These are phyloP conservation scores for Leptomonas pyrrhocoris DNA, from an alignment of 208 protist genomes.

Conservation along the genomic window DNA sequence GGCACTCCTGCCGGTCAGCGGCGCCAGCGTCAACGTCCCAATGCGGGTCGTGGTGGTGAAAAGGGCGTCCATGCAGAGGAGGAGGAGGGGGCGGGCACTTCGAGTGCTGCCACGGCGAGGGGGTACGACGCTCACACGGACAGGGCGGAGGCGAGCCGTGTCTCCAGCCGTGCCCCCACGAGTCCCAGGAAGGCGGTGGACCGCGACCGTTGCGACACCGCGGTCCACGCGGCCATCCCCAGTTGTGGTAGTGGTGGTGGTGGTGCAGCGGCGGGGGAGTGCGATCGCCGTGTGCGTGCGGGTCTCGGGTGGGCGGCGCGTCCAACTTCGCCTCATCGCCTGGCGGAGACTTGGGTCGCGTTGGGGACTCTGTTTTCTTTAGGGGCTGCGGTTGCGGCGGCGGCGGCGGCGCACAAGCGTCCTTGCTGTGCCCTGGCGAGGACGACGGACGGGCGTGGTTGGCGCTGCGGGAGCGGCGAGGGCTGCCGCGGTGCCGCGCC, in stretches of 20 bases:
- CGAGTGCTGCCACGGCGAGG: slow-evolving; percentile 11
- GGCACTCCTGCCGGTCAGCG: background rate
- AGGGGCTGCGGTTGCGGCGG: background rate
- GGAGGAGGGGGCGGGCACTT: background rate
- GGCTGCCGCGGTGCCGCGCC: slow-evolving; percentile 4
- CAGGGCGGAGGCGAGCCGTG: background rate
- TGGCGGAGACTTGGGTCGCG: background rate
- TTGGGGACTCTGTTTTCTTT: background rate
- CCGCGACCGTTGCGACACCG: background rate
- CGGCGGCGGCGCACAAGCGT: background rate
- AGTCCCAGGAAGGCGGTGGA: background rate
- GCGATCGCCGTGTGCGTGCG: slow-evolving; percentile 9
- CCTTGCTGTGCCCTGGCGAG: background rate
- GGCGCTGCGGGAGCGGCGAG: slow-evolving; percentile 1
- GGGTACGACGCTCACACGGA: background rate
- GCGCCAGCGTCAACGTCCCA: background rate
- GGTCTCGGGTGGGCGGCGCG: background rate
- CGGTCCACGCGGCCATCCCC: background rate
- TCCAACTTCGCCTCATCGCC: background rate
- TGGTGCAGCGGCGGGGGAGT: slow-evolving; percentile 8
- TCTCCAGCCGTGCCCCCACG: background rate
- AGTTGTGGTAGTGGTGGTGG: background rate
- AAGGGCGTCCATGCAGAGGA: background rate
- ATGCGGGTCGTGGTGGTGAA: background rate
- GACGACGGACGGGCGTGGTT: background rate